A percentile compares a stretch with the other conserved stretches of the same genome.
Conservation (phyloP, 1,139 yeast species). For the Candida glucosophila region DNA sequence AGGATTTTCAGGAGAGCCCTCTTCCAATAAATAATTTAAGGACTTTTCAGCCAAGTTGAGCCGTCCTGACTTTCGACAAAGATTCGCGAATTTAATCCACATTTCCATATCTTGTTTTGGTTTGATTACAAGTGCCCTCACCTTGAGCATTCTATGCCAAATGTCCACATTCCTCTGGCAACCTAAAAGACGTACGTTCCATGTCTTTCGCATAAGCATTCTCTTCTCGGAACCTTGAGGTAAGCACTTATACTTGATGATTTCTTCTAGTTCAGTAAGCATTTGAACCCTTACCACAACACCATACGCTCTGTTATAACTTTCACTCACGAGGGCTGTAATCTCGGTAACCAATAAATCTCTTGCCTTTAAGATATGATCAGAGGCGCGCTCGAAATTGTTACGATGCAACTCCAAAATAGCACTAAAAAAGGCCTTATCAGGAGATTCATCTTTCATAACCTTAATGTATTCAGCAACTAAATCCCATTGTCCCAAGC, state of each 20-base stretch:
- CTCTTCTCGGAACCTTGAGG: constrained; percentile 79
- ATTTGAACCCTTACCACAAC: constrained; percentile 95
- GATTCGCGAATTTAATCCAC: constrained; percentile 96
- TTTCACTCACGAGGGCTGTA: constrained; percentile 90
- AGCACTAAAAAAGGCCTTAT: constrained; percentile 89
- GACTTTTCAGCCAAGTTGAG: constrained; percentile 90
- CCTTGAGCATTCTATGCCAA: constrained; percentile 95
- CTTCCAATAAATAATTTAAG: constrained; percentile 64
- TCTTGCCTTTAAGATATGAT: constrained; percentile 75
- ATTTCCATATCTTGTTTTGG: constrained; percentile 97
- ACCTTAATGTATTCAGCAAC: constrained; percentile 88
- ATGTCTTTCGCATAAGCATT: constrained; percentile 74
- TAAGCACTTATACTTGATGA: constrained; percentile 75
- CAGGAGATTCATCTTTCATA: constrained; percentile 90
- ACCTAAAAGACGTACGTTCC: constrained; percentile 89
- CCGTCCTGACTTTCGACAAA: constrained; percentile 91
- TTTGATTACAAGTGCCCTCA: constrained; percentile 83
- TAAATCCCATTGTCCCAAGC: constrained; percentile 94
- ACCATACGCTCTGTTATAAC: constrained; percentile 93
- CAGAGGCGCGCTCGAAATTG: constrained; percentile 73
- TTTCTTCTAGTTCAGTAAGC: constrained; percentile 94
- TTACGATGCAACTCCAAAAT: constrained; percentile 79
- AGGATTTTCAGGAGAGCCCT: constrained; percentile 49
- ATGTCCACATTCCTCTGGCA: constrained; percentile 96
- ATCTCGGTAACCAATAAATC: constrained; percentile 88